A percentile compares a stretch with the other conserved stretches of the same genome.
Evolutionary conservation across 2,329 filamentous ascomycete species (phyloP).

Genomic region (Diplodia sapinea): DNA sequence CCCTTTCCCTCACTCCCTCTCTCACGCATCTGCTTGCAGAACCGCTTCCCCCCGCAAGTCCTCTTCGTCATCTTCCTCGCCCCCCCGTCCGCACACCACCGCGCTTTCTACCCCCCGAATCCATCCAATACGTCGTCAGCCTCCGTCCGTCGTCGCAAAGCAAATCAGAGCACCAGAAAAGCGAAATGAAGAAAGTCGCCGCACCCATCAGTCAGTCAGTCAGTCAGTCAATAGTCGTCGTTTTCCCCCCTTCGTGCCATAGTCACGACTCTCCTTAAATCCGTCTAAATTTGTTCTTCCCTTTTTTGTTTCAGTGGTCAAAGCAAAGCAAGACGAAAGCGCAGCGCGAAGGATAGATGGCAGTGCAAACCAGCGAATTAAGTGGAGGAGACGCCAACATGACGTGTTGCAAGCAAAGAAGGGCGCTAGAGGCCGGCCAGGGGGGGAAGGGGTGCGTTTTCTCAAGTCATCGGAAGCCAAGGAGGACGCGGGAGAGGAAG

Average conservation of each 20-base stretch:
- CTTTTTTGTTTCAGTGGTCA: neutral
- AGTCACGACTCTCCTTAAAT: neutral
- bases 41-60: neutral
- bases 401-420: neutral
- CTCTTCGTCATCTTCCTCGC: neutral
- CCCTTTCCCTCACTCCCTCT: no score
- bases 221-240: neutral
- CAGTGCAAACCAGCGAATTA: neutral
- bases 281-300: neutral
- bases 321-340: neutral
- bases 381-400: neutral
- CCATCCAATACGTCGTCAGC: constrained; percentile 1
- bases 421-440: no score
- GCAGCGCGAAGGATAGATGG: neutral
- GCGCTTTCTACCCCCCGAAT: neutral
- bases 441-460: neutral
- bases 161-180: neutral
- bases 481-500: neutral
- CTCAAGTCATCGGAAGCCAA: neutral
- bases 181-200: neutral
- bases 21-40: neutral
- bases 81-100: neutral
- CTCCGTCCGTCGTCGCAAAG: neutral
- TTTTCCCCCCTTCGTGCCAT: neutral
- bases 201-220: neutral